These are phyloP conservation scores for Neurospora sp. DNA, from an alignment of 495 filamentous ascomycete species.

Conservation along the genomic window DNA sequence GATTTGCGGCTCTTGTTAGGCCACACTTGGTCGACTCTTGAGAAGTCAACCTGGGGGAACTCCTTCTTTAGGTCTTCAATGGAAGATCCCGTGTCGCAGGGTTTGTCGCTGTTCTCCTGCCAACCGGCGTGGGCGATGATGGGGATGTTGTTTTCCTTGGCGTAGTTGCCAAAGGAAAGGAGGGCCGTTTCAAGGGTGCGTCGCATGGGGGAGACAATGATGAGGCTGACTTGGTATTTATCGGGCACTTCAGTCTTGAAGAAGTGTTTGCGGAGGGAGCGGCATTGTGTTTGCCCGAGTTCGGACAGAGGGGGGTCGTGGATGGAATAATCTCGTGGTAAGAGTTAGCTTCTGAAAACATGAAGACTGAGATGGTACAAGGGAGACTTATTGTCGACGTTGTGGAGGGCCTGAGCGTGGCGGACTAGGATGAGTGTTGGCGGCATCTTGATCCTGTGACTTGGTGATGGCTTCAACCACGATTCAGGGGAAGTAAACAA, in stretches of 20 bases:
- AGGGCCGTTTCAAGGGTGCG: constrained; percentile 49
- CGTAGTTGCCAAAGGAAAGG: constrained; percentile 39
- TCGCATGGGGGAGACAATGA: constrained; percentile 49
- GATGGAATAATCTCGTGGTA: constrained; percentile 38
- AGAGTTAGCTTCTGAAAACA: constrained; percentile 9
- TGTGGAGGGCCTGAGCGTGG: constrained; percentile 49
- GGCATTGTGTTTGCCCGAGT: constrained; percentile 44
- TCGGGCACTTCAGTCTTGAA: constrained; percentile 36
- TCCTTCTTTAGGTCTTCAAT: constrained; percentile 23
- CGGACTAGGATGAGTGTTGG: constrained; percentile 50
- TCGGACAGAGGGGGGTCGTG: constrained; percentile 46
- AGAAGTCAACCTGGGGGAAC: constrained; percentile 46
- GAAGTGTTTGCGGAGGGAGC: constrained; percentile 28
- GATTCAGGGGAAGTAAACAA: background rate
- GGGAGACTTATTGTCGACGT: constrained; percentile 31
- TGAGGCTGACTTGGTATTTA: constrained; percentile 41
- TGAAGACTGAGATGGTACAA: background rate
- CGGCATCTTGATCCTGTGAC: constrained; percentile 29
- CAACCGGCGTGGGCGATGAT: constrained; percentile 43
- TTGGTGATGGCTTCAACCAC: background rate
- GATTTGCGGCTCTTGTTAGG: constrained; percentile 41
- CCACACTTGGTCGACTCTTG: constrained; percentile 41
- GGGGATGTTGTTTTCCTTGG: constrained; percentile 37
- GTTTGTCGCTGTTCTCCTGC: constrained; percentile 49
- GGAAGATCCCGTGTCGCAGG: constrained; percentile 46